phyloP scores from a whole-genome alignment of 345 rosid species.

The Arabidopsis thaliana region TAIR10.1 NC_003071.7:10959501-10960000 shows the following conservation, averaged over 20 bases:
- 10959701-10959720: constrained; percentile 65
- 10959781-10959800: constrained; percentile 83
- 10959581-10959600: constrained; percentile 10
- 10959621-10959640: background rate
- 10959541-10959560: constrained; percentile 1
- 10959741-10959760: constrained; percentile 63
- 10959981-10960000: constrained; percentile 74
- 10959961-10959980: constrained; percentile 91
- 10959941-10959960: constrained; percentile 92
- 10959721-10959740: constrained; percentile 30
- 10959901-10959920: constrained; percentile 85
- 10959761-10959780: constrained; percentile 85
- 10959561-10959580: constrained; percentile 1
- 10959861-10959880: constrained; percentile 67
- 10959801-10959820: constrained; percentile 80
- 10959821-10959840: constrained; percentile 69
- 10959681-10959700: constrained; percentile 49
- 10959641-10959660: constrained; percentile 3
- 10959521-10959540: constrained; percentile 6
- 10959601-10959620: constrained; percentile 19
- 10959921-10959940: constrained; percentile 81
- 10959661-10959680: constrained; percentile 6
- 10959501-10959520: constrained; percentile 22
- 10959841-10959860: constrained; percentile 62
- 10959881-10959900: constrained; percentile 77